Evolutionary conservation across 352 stramenopile genomes (phyloP).

Genomic region (Pythium phragmitis): DNA sequence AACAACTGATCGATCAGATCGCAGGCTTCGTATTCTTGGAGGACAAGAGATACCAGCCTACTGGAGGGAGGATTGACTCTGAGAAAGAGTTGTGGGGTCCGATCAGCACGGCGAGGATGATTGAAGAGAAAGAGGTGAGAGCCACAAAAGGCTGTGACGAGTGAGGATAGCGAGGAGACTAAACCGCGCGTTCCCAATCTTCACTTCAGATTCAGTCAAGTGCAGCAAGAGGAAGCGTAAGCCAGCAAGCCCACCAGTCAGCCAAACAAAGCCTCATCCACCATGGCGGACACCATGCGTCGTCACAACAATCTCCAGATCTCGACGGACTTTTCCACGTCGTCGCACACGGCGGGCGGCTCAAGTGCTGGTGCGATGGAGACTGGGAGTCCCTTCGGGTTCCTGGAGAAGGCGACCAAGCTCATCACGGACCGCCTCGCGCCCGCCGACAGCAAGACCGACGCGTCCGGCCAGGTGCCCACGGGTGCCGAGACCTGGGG

Average conservation of each 20-base stretch:
- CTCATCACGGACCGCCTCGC: conserved; percentile 43
- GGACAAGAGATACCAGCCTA: neutral
- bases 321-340: conserved; percentile 48
- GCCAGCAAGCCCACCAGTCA: neutral
- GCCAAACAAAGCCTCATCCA: neutral
- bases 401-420: conserved; percentile 63
- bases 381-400: conserved; percentile 32
- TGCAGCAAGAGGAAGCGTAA: conserved; percentile 1
- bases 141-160: neutral
- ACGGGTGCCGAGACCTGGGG: conserved; percentile 45
- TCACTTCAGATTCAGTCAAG: conserved; percentile 12
- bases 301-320: conserved; percentile 51
- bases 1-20: conserved; percentile 11
- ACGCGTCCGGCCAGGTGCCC: conserved; percentile 10
- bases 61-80: conserved; percentile 3
- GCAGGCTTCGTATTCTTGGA: conserved; percentile 8
- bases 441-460: conserved; percentile 26
- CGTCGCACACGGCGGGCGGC: neutral
- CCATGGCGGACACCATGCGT: conserved; percentile 53
- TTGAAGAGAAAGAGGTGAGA: conserved; percentile 5
- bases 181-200: neutral
- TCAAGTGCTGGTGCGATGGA: conserved; percentile 27
- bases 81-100: neutral
- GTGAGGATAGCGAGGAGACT: neutral
- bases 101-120: neutral